Conservation (phyloP, 139 green algal genomes). For the Edaphochlamys debaryana region DNA sequence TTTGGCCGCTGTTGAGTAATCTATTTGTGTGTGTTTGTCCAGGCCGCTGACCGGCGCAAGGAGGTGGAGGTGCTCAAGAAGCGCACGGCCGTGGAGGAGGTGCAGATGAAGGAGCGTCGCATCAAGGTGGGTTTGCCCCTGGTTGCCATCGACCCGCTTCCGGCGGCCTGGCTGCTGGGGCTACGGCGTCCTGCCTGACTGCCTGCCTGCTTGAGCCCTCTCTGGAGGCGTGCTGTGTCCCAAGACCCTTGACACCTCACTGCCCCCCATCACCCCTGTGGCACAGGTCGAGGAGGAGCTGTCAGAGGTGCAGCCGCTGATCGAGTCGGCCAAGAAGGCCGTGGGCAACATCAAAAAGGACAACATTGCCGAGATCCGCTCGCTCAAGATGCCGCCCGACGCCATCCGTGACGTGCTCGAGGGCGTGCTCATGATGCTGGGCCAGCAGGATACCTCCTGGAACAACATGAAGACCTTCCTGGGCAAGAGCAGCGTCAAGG, state of each 20-base stretch:
- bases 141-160: no score
- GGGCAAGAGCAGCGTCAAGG: conserved; percentile 65
- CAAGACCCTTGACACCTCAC: no score
- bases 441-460: conserved; percentile 85
- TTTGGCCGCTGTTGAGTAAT: no score
- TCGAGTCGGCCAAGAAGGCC: conserved; percentile 77
- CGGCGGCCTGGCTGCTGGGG: no score
- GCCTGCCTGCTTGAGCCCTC: no score
- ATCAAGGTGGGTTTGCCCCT: conserved; percentile 21
- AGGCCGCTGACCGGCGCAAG: conserved; percentile 66
- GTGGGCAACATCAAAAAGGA: conserved; percentile 88
- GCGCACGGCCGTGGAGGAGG: conserved; percentile 69
- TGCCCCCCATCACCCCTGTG: no score
- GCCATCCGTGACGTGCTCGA: conserved; percentile 83
- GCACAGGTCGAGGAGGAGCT: conserved; percentile 79
- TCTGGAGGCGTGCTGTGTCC: no score
- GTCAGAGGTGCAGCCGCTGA: conserved; percentile 76
- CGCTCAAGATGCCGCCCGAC: conserved; percentile 78
- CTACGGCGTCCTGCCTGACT: no score
- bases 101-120: conserved; percentile 53
- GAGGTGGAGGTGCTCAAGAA: conserved; percentile 76
- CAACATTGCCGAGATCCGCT: conserved; percentile 87
- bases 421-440: conserved; percentile 81
- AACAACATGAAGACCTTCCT: conserved; percentile 91
- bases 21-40: no score